Base-by-base conservation (phyloP, 139 green algal species). In the Tetratostichococcus sp. region DNA sequence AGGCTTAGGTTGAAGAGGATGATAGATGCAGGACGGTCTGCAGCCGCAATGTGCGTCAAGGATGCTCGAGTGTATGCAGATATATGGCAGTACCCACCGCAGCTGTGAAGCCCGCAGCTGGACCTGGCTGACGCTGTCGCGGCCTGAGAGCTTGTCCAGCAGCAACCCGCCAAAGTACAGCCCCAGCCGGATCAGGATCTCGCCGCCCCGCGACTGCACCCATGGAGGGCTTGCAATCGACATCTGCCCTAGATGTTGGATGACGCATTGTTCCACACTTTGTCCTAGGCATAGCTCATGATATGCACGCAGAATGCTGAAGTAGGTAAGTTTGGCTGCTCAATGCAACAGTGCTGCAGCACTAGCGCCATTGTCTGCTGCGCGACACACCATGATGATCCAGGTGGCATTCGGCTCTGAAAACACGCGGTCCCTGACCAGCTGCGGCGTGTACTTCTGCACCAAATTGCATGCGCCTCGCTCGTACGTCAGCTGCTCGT, bases 401-500 rank as follows among this genome's bases (percentile, higher is more conserved):
- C 78, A 66, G 23, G 43, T 65, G 22, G 66, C 42, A 22, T 50
- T 30, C 28, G 70, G 74, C 34, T 43, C 75, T n/a, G 34, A 65
- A 26, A 77, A 50, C 25, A 71, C 76, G 16, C 42, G 58, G 19
- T 83, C 25, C 30, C 75, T 69, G 17, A 89, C 66, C 0, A 82
- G 39, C 68, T 86, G 71, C 28, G 83, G 85, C 26, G 79, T 78
- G 78, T 89, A 87, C 43, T 71, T 77, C 50, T 75, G 69, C 43
- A 70, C 70, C 35, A 89, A 73, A 39, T 65, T 68, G 77, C 85
- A 89, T 42, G 76, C 78, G 11, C 83, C 83, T 39, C 78, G 81
- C 83, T 89, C 83, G 80, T 88, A 88, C 31, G 86, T 69, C 42
- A 89, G 75, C 77, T 87, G 76, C 69, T 88, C 80, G 30, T 84